phyloP scores from a whole-genome alignment of 1,284 basidiomycete genomes.

The Ustilago crameri region DNA sequence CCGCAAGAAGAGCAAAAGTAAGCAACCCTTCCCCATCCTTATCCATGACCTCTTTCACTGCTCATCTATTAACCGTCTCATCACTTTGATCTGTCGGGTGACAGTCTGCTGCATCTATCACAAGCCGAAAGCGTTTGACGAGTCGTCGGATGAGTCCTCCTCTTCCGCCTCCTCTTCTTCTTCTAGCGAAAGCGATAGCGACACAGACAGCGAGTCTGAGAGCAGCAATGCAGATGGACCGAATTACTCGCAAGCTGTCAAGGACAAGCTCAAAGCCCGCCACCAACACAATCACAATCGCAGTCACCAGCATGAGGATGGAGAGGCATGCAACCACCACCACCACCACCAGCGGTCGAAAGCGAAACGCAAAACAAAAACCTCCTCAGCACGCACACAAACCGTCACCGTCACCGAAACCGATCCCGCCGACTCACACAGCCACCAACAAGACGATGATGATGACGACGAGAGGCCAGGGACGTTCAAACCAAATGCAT shows the following conservation, averaged over 20 bases:
- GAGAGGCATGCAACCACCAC: neutral
- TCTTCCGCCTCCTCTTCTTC: slow-evolving; percentile 3
- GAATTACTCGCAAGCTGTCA: slow-evolving; percentile 1
- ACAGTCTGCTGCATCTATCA: slow-evolving; percentile 67
- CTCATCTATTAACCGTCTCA: neutral
- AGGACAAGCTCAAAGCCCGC: slow-evolving; percentile 17
- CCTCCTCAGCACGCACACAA: slow-evolving; percentile 11
- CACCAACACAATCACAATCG: neutral
- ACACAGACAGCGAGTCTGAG: neutral
- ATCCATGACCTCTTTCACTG: neutral
- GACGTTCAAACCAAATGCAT: slow-evolving; percentile 28
- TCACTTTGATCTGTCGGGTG: neutral
- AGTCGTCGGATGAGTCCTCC: slow-evolving; percentile 48
- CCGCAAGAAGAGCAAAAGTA: slow-evolving; percentile 63
- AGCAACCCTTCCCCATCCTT: slow-evolving; percentile 12
- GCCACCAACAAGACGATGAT: neutral
- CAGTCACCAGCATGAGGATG: neutral
- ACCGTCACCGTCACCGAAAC: slow-evolving; percentile 14
- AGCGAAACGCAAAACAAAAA: slow-evolving; percentile 1
- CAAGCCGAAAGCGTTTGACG: slow-evolving; percentile 63
- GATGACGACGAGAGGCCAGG: neutral
- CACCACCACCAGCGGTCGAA: neutral
- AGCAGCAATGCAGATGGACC: slow-evolving; percentile 1
- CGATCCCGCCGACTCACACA: neutral
- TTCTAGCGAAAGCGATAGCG: slow-evolving; percentile 12